Evolutionary conservation across 208 protist species (phyloP).

Genomic region (Crithidia expoeki): DNA sequence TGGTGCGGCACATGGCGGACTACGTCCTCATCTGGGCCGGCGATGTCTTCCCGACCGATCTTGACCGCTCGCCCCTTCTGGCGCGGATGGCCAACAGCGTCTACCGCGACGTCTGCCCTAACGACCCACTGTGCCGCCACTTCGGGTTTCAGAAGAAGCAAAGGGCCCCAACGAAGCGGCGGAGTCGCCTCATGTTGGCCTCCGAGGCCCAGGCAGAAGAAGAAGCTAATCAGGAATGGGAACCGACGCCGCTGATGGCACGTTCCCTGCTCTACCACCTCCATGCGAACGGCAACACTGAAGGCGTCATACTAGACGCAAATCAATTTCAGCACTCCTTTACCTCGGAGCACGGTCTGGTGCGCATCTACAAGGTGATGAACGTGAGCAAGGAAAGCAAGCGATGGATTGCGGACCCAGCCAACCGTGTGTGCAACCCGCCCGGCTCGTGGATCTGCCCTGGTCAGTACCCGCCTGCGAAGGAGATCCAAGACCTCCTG

Average conservation of each 20-base stretch:
- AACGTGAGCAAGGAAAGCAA: conserved; percentile 76
- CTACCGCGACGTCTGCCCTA: conserved; percentile 73
- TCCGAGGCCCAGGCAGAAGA: too few relatives aligned
- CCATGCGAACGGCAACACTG: conserved; percentile 17
- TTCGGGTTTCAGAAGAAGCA: conserved; percentile 52
- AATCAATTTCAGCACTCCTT: conserved; percentile 87
- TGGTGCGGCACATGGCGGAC: conserved; percentile 95
- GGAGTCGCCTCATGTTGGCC: too few relatives aligned
- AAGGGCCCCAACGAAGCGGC: too few relatives aligned
- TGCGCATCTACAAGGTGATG: conserved; percentile 97
- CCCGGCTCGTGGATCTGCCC: conserved; percentile 70
- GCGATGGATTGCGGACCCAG: conserved; percentile 60
- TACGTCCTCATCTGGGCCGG: conserved; percentile 94
- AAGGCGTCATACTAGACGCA: conserved; percentile 17
- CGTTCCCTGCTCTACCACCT: conserved; percentile 72
- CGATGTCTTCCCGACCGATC: conserved; percentile 34
- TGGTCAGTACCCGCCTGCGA: conserved; percentile 77
- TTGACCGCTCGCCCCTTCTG: conserved; percentile 69
- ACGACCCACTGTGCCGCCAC: conserved; percentile 61
- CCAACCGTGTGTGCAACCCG: conserved; percentile 52
- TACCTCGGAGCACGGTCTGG: conserved; percentile 95
- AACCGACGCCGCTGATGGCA: conserved; percentile 54
- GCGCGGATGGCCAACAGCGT: conserved; percentile 79
- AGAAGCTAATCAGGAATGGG: conserved; percentile 1
- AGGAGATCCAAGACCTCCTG: conserved; percentile 70